phyloP scores from a whole-genome alignment of 176 grass and related monocot species.

The Ampelocalamus luodianensis region DNA sequence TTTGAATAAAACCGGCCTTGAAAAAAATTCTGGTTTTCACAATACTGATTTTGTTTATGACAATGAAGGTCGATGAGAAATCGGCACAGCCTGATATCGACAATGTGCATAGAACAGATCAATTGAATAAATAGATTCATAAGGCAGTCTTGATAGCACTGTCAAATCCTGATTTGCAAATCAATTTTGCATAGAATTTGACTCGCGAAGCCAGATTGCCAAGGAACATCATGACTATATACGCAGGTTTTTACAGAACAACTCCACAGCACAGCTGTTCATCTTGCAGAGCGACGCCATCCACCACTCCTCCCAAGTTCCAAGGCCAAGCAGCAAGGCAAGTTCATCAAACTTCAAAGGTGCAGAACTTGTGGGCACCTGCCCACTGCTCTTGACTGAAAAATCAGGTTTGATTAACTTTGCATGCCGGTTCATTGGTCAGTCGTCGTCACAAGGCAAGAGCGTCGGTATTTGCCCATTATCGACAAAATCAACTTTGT shows the following conservation, averaged over 20 bases:
- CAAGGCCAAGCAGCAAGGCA: conserved; percentile 29
- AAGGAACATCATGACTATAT: conserved; percentile 41
- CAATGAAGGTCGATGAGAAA: not conserved
- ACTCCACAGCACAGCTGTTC: not conserved
- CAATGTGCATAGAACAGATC: conserved; percentile 29
- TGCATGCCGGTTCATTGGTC: conserved; percentile 18
- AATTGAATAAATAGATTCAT: conserved; percentile 49
- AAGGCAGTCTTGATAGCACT: not conserved
- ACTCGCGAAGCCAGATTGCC: conserved; percentile 14
- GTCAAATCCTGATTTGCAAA: not conserved
- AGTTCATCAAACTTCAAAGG: conserved; percentile 35
- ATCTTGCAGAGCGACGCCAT: conserved; percentile 19
- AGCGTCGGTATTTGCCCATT: conserved; percentile 84
- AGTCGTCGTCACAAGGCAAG: conserved; percentile 65
- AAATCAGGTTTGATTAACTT: conserved; percentile 38
- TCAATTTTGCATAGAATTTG: conserved; percentile 22
- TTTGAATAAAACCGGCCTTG: not conserved
- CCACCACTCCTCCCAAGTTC: not conserved
- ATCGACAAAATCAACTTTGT: conserved; percentile 77
- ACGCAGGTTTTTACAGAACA: conserved; percentile 36
- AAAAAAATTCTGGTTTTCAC: not conserved
- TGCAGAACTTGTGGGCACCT: conserved; percentile 16
- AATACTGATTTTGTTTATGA: not conserved
- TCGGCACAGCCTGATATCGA: not conserved
- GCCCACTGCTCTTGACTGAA: conserved; percentile 24